Conservation (phyloP, 208 protist genomes). For the Acanthamoeba triangularis region DNA sequence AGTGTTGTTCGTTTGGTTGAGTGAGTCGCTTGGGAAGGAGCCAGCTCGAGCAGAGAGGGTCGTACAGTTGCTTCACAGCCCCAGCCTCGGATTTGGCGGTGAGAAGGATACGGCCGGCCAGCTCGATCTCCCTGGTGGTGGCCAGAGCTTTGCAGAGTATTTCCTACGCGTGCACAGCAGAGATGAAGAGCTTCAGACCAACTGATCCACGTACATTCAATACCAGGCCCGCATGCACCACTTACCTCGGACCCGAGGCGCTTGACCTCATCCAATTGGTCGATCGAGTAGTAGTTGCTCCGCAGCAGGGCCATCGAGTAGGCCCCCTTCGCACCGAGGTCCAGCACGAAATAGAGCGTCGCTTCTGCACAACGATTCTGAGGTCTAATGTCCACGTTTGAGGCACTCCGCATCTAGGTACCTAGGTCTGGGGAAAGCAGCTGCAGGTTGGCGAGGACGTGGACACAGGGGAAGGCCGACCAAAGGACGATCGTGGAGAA, state of each 20-base stretch:
- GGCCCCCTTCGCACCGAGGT: not conserved
- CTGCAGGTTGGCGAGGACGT: not conserved
- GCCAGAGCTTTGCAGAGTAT: not conserved
- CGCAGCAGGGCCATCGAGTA: not conserved
- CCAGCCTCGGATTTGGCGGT: constrained; percentile 20
- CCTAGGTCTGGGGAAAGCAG: not conserved
- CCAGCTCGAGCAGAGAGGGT: not conserved
- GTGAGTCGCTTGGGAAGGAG: too few relatives aligned
- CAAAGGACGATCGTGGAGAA: not conserved
- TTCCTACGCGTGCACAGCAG: not conserved
- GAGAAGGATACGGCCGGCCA: not conserved
- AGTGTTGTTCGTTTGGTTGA: not conserved
- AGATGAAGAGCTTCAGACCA: not conserved
- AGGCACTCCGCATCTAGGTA: not conserved
- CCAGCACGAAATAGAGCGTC: not conserved
- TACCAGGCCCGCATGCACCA: not conserved
- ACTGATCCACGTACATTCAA: too few relatives aligned
- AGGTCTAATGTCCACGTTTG: not conserved
- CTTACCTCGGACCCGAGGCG: not conserved
- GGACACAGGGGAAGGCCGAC: not conserved
- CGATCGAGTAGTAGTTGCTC: constrained; percentile 32
- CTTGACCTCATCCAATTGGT: constrained; percentile 11
- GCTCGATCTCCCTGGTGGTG: constrained; percentile 26
- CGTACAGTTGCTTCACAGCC: not conserved
- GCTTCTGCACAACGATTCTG: not conserved